phyloP scores from a whole-genome alignment of 164 flowering plant species.

The Vitis cinerea region DNA sequence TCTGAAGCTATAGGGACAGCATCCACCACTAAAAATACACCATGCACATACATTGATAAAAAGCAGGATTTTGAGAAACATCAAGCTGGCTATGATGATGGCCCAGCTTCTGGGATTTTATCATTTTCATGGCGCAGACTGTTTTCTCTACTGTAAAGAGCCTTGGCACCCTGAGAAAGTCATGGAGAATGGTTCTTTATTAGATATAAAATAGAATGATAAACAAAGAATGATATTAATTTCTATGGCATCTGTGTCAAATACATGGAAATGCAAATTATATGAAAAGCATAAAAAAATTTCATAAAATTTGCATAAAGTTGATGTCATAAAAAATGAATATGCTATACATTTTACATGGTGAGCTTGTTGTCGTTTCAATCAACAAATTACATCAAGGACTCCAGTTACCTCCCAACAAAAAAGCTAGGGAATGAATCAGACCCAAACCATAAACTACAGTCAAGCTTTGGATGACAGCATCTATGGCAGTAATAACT shows the following conservation, averaged over 20 bases:
- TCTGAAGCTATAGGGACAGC: background rate
- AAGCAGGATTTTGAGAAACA: background rate
- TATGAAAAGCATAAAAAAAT: too few species aligned
- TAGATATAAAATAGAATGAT: background rate
- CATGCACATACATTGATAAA: background rate
- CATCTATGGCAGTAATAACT: background rate
- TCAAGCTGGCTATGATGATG: constrained; percentile 4
- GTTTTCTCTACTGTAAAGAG: constrained; percentile 60
- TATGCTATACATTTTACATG: too few species aligned
- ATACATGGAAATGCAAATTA: background rate
- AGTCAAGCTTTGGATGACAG: background rate
- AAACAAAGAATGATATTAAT: background rate
- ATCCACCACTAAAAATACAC: background rate
- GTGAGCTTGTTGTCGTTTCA: too few species aligned
- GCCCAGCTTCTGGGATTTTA: background rate
- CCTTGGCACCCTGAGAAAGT: constrained; percentile 73
- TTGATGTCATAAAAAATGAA: too few species aligned
- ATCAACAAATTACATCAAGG: too few species aligned
- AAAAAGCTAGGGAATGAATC: background rate
- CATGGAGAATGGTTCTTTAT: background rate
- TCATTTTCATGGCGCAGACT: constrained; percentile 57
- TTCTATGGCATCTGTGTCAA: too few species aligned
- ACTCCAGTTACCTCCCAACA: background rate
- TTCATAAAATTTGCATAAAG: too few species aligned
- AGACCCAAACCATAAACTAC: background rate